Evolutionary conservation across 345 rosid genomes (phyloP), one percentile per base, ranked within the genome.

Genomic region (Odontarrhena argentea): DNA sequence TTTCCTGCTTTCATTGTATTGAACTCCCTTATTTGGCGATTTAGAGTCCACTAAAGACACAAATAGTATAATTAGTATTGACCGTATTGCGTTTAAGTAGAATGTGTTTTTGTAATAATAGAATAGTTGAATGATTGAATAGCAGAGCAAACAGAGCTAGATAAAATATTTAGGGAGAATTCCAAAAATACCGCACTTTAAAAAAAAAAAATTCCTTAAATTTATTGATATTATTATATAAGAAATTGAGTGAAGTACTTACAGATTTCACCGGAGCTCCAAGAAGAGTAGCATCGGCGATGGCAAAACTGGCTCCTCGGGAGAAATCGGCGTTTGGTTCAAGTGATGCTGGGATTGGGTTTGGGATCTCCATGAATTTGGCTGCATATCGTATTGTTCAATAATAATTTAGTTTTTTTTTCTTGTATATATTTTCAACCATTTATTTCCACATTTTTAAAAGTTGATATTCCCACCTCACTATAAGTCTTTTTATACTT

Each of bases 231-330:
- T 18, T 18, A 18, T 18, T 18, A 18, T 18, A 3, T 3, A 34
- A 9, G 18, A 57, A 45, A 65, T 11, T 7, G 43, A 5, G 15
- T 22, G 6, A 37, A 18, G 22, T 18, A 60, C 74, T 69, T 63
- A 75, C 78, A 52, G 75, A 49, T 38, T 58, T 45, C 6, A 13
- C 54, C 7, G 75, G 75, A 60, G 67, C 32, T 43, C 75, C 75
- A 26, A 65, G 75, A 51, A 75, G 59, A 45, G 79, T 69, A 11
- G 79, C 79, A 64, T 53, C 79, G 3, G 51, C 71, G 7, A 64
- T 51, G 46, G 79, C 79, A 32, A 70, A 76, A 48, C 67, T 70
- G 47, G 74, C 79, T 70, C 79, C 79, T 51, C 67, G 64, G 25
- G 75, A 44, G 18, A 76, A 26, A 53, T 70, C 12, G 0, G 51